Base-by-base conservation (phyloP, 1,284 basidiomycete species). In the Marasmius fiardii region DNA sequence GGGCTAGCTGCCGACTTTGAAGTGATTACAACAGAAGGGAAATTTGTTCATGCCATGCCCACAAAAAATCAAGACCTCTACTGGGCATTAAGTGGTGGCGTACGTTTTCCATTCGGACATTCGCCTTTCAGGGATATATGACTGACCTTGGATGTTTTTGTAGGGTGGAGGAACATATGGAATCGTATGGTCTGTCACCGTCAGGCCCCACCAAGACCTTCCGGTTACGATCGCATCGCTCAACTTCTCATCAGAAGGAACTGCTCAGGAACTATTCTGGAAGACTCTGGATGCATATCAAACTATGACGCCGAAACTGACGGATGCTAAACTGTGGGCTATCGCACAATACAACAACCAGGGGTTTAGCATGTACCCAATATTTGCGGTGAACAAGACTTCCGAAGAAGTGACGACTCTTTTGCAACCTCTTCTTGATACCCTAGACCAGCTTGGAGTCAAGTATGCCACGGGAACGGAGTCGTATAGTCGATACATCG, bases 211-310 rank as follows among this genome's bases (percentile, higher is more conserved):
- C 31, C 56, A 53, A 41, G 62, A 63, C 31, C 24, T 51, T 11
- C 62, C 60, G n/a, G n/a, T 60, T 1, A 58, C 50, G 1, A 39
- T 54, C 5, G 60, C 58, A 0, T 16, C 43, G 2, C 12, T 60
- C 20, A 43, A 51, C 33, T 63, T 60, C 53, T 55, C 54, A 8
- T 55, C 55, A 1, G 52, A 57, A 18, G 50, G 52, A 14, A 16
- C 57, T 5, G 49, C 56, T 10, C 24, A 43, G 8, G 61, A 60
- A 7, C 51, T 43, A 12, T 61, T 51, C 31, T 63, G 61, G 60
- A 21, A 52, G 21, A 60, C 52, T 12, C 52, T 63, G 44, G 51
- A 52, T 7, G 58, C 60, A 1, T 63, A 55, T 34, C 50, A 53
- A 4, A 37, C 44, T 11, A 55, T 33, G 23, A 59, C 58, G 20